These are phyloP conservation scores for Candida orba DNA, from an alignment of 805 yeast genomes.

Conservation along the genomic window DNA sequence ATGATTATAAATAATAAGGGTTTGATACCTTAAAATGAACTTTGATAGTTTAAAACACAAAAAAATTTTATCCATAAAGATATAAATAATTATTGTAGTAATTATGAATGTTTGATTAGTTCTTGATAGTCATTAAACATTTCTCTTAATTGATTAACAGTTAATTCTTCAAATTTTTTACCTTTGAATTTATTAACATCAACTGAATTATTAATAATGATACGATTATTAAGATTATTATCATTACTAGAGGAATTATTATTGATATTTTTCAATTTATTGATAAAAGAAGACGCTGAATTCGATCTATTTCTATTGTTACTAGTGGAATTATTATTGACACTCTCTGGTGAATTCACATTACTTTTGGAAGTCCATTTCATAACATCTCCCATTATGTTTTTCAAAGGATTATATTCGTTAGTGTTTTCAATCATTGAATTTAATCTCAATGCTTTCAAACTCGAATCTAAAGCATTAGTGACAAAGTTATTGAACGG, in stretches of 20 bases:
- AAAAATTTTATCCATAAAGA: no score
- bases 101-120: not conserved
- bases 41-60: not conserved
- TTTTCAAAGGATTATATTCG: slow-evolving; percentile 15
- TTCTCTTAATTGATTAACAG: slow-evolving; percentile 12
- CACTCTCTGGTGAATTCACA: not conserved
- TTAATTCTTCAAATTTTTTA: slow-evolving; percentile 12
- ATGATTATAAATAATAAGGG: no score
- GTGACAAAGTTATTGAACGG: slow-evolving; percentile 2
- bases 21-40: no score
- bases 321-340: no score
- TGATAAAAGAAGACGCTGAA: slow-evolving; percentile 2
- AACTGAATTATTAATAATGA: not conserved
- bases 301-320: slow-evolving; percentile 4
- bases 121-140: slow-evolving; percentile 16
- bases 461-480: slow-evolving; percentile 11
- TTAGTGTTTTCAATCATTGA: slow-evolving; percentile 1
- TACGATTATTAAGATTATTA: no score
- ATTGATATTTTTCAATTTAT: slow-evolving; percentile 1
- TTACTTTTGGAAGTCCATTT: slow-evolving; percentile 14
- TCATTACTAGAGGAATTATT: no score
- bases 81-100: not conserved
- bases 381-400: slow-evolving; percentile 15
- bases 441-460: slow-evolving; percentile 1
- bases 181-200: slow-evolving; percentile 11